A percentile compares a stretch with the other conserved stretches of the same genome.
Conservation (phyloP, 306 rosid species). For the Lathyrus tuberosus region DNA sequence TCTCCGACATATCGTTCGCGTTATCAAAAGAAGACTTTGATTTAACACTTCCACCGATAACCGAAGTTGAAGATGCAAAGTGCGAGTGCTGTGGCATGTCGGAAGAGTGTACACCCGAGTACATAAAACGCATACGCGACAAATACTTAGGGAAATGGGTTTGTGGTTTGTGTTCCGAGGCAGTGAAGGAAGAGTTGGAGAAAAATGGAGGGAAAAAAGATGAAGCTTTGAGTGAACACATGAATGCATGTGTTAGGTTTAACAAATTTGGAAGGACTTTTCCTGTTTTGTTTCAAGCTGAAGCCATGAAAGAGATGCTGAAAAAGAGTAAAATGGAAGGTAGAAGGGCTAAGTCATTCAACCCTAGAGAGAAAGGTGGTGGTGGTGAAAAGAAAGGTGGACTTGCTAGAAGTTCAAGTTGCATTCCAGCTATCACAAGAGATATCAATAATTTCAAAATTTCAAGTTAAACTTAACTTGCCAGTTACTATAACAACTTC, state of each 20-base stretch:
- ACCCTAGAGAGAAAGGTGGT: conserved; percentile 61
- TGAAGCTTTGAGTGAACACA: conserved; percentile 71
- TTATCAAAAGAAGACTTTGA: conserved; percentile 52
- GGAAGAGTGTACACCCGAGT: conserved; percentile 88
- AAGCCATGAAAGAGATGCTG: conserved; percentile 91
- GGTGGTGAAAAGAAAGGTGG: conserved; percentile 52
- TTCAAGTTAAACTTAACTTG: conserved; percentile 30
- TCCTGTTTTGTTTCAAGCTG: conserved; percentile 87
- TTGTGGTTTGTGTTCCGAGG: conserved; percentile 89
- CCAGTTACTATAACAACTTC: not conserved
- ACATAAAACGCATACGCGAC: conserved; percentile 63
- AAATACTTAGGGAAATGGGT: conserved; percentile 80
- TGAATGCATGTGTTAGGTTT: conserved; percentile 83
- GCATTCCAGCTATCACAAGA: conserved; percentile 80
- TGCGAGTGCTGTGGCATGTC: conserved; percentile 98
- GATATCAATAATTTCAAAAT: conserved; percentile 54
- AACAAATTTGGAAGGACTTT: conserved; percentile 81
- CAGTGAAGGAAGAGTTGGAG: conserved; percentile 87
- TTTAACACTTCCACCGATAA: conserved; percentile 57
- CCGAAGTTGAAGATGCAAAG: conserved; percentile 73
- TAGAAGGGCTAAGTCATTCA: conserved; percentile 70
- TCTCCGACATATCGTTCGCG: conserved; percentile 80
- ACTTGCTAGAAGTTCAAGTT: conserved; percentile 85
- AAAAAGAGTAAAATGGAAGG: conserved; percentile 81
- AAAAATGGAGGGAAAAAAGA: conserved; percentile 77